Percentiles rank a stretch among this genome's conserved stretches.
These are phyloP conservation scores for Fusarium sororula DNA, from an alignment of 2,329 filamentous ascomycete species.

Conservation along the genomic window DNA sequence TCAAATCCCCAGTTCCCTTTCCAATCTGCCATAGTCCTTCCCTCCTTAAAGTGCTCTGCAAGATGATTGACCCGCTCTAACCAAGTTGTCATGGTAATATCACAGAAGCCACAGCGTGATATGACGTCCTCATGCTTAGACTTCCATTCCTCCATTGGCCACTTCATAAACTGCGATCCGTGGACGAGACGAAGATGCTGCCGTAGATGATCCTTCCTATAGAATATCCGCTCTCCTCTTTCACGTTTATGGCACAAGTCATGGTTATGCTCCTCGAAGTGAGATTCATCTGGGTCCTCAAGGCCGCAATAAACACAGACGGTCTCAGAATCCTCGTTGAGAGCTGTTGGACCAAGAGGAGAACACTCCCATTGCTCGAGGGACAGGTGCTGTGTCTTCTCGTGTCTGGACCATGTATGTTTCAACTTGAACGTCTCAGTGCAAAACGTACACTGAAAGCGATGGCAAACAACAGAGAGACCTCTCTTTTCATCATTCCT, in stretches of 20 bases:
- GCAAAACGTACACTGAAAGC: constrained; percentile 56
- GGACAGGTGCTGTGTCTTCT: constrained; percentile 57
- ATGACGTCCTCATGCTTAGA: constrained; percentile 46
- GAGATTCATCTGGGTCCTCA: constrained; percentile 43
- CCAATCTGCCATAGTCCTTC: constrained; percentile 55
- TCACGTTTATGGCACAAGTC: constrained; percentile 54
- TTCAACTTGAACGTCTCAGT: constrained; percentile 56
- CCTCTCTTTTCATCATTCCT: not conserved
- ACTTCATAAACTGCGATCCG: constrained; percentile 50
- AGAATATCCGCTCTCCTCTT: constrained; percentile 51
- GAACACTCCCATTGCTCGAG: constrained; percentile 59
- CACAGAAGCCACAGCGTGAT: constrained; percentile 56
- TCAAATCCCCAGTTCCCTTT: constrained; percentile 56
- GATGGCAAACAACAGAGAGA: not conserved
- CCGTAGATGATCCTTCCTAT: constrained; percentile 55
- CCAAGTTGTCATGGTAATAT: constrained; percentile 49
- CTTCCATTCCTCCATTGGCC: constrained; percentile 57
- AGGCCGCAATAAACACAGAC: constrained; percentile 52
- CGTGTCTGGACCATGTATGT: constrained; percentile 60
- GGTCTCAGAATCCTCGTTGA: constrained; percentile 49
- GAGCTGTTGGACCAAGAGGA: constrained; percentile 47
- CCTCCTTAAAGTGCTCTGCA: constrained; percentile 53
- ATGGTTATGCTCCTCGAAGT: constrained; percentile 52
- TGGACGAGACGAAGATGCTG: constrained; percentile 56
- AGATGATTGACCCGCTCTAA: constrained; percentile 50